Evolutionary conservation across 2,329 filamentous ascomycete species (phyloP), one percentile per base, ranked within the genome.

Genomic region (Clarireedia hainanense): DNA sequence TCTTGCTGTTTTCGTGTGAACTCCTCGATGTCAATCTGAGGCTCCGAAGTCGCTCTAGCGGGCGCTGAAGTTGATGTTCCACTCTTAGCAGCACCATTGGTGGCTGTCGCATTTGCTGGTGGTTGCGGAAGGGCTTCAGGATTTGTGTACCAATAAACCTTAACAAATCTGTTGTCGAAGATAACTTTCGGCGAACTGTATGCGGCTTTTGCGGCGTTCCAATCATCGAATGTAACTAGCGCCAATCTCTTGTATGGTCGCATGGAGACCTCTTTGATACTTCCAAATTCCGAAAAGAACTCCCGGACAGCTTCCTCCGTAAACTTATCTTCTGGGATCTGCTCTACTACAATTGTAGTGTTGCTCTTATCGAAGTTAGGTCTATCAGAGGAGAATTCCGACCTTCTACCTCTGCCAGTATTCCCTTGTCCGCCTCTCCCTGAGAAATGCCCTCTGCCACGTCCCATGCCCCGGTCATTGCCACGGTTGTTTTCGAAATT

Each of bases 121-220:
- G 63, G 63, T 51, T 68, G 64, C 26, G 67, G 67, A 30, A 69
- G 50, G 7, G 66, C 63, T 15, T 65, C 43, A 26, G 78, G 76
- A 5, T 80, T 77, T 63, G 82, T 85, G 66, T 83, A 79, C 88
- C 88, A 92, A 64, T 86, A 91, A 0, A 92, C 85, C 64, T 90
- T 91, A 49, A 94, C 89, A 63, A 94, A 94, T 10, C 89, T 78
- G 63, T 92, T 94, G 64, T 91, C 86, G 66, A 92, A 94, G 46
- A 94, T 85, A 47, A 84, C 85, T 66, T 90, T 90, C 0, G 89
- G 88, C 7, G 86, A 91, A 47, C 79, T 78, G 68, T 89, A 90
- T 2, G 89, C 89, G 15, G 80, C 79, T 57, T 83, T 80, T 14
- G 89, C 89, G 14, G 81, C 72, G 6, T 77, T 76, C 78, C 85